These are phyloP conservation scores for Eucommia ulmoides DNA, from an alignment of 257 asterid species.

Conservation along the genomic window DNA sequence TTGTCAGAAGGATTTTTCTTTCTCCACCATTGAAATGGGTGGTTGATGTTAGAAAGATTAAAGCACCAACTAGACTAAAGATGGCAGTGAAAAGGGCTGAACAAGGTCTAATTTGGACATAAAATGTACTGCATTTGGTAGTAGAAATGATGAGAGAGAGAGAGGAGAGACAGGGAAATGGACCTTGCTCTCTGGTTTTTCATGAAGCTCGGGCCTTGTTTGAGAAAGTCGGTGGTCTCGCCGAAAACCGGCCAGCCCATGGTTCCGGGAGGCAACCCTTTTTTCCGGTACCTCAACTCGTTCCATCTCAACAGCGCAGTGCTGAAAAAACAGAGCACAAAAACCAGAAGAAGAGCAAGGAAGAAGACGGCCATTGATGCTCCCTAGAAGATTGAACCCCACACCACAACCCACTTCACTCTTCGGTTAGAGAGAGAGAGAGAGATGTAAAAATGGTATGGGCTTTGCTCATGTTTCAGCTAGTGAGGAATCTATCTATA, in stretches of 20 bases:
- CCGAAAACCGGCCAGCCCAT: slow-evolving; percentile 90
- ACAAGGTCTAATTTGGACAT: too few species aligned
- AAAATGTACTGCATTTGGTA: not conserved
- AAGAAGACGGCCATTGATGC: slow-evolving; percentile 38
- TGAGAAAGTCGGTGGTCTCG: slow-evolving; percentile 40
- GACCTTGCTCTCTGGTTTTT: slow-evolving; percentile 42
- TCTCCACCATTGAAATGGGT: too few species aligned
- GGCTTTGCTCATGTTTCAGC: not conserved
- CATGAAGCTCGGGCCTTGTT: slow-evolving; percentile 64
- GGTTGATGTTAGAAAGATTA: too few species aligned
- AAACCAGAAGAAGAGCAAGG: slow-evolving; percentile 8
- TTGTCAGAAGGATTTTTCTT: too few species aligned
- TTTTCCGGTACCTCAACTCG: slow-evolving; percentile 18
- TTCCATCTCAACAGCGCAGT: slow-evolving; percentile 42
- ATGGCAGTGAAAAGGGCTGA: too few species aligned
- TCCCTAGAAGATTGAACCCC: not conserved
- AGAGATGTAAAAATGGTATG: not conserved
- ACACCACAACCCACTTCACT: too few species aligned
- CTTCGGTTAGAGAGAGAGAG: too few species aligned
- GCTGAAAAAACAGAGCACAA: slow-evolving; percentile 12
- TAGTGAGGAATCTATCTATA: not conserved
- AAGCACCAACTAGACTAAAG: too few species aligned
- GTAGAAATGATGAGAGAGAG: not conserved
- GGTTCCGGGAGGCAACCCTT: slow-evolving; percentile 68
- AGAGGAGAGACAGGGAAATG: not conserved